phyloP scores from a whole-genome alignment of 139 green algal species.

The Picochlorum costavermella region DNA sequence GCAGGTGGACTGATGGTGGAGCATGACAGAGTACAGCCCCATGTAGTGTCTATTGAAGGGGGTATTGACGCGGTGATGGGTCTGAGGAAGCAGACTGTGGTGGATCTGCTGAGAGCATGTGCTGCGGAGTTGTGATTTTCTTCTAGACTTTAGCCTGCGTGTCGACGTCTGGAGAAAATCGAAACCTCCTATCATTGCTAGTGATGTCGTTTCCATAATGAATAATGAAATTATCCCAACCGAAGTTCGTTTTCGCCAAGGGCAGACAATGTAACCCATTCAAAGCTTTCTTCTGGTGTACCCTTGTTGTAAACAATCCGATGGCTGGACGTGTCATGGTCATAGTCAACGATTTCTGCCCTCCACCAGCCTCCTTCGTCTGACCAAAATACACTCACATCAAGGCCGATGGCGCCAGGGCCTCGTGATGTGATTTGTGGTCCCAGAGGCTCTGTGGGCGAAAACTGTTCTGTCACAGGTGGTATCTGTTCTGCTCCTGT shows the following conservation, averaged over 20 bases:
- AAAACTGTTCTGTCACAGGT: too few relatives aligned
- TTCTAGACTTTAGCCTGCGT: too few relatives aligned
- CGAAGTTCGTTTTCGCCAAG: slow-evolving; percentile 26
- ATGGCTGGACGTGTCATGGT: slow-evolving; percentile 20
- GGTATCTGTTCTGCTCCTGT: too few relatives aligned
- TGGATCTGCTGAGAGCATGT: slow-evolving; percentile 34
- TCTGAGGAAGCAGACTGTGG: slow-evolving; percentile 43
- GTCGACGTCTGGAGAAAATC: too few relatives aligned
- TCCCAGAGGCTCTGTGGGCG: background rate
- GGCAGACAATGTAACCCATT: slow-evolving; percentile 32
- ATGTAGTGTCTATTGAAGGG: slow-evolving; percentile 48
- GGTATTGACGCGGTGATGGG: slow-evolving; percentile 67
- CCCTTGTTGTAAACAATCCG: slow-evolving; percentile 31
- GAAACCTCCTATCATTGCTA: too few relatives aligned
- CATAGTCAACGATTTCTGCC: slow-evolving; percentile 24
- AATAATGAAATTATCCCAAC: too few relatives aligned
- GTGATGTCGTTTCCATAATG: background rate
- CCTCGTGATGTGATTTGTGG: slow-evolving; percentile 9
- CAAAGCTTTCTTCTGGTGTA: slow-evolving; percentile 30
- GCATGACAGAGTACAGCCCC: slow-evolving; percentile 50
- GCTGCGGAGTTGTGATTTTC: background rate
- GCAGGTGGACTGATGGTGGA: slow-evolving; percentile 75
- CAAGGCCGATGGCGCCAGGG: slow-evolving; percentile 17
- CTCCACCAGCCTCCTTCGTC: slow-evolving; percentile 43
- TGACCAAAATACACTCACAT: slow-evolving; percentile 38